A percentile compares a stretch with the other conserved stretches of the same genome.
These are phyloP conservation scores for Dipteronia dyeriana DNA, from an alignment of 345 rosid species.

Conservation along the genomic window DNA sequence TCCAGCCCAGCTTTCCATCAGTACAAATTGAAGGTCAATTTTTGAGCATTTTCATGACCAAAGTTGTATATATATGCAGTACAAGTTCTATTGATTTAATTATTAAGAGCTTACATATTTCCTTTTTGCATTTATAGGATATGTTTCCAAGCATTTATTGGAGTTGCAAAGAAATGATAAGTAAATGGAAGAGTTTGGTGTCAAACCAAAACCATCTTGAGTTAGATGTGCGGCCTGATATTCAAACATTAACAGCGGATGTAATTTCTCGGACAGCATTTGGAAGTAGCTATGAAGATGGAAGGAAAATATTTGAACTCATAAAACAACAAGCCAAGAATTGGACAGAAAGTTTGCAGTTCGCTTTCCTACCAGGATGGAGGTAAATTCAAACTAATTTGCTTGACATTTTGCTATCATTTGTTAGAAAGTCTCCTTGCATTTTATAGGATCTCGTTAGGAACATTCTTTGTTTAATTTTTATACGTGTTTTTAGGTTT, in stretches of 20 bases:
- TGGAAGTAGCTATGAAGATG: constrained; percentile 52
- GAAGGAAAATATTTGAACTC: constrained; percentile 41
- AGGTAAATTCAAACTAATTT: constrained; percentile 29
- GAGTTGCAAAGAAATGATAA: constrained; percentile 35
- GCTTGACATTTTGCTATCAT: neutral
- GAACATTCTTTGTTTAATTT: no score
- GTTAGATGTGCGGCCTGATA: constrained; percentile 40
- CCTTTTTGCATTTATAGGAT: constrained; percentile 14
- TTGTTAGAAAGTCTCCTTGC: no score
- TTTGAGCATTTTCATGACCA: neutral
- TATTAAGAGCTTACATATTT: no score
- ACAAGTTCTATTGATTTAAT: neutral
- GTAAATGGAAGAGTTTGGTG: constrained; percentile 32
- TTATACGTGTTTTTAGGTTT: no score
- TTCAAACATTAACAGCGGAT: constrained; percentile 38
- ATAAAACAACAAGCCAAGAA: constrained; percentile 26
- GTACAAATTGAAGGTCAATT: neutral
- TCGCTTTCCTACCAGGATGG: constrained; percentile 42
- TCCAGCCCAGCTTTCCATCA: constrained; percentile 8
- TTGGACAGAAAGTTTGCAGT: neutral
- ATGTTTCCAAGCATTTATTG: constrained; percentile 33
- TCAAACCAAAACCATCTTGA: constrained; percentile 7
- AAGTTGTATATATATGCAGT: no score
- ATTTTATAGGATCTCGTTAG: no score
- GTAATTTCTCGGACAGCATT: constrained; percentile 49